These are phyloP conservation scores for Zopfia rhizophila DNA, from an alignment of 2,329 filamentous ascomycete species.

Conservation along the genomic window DNA sequence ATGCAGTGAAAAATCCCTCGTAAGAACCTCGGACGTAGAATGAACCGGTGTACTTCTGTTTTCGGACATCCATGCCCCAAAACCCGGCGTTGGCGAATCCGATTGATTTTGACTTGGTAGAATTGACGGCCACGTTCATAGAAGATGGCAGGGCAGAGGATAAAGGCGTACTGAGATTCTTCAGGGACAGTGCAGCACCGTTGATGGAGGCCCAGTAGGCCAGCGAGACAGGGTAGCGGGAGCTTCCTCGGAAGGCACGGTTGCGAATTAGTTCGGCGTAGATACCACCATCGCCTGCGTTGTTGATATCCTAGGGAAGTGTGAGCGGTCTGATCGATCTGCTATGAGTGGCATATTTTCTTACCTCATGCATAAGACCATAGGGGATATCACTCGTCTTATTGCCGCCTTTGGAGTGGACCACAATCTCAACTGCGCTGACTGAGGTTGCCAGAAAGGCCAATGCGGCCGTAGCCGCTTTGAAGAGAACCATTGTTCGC, in stretches of 20 bases:
- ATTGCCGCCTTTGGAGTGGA: slow-evolving; percentile 8
- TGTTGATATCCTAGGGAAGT: slow-evolving; percentile 66
- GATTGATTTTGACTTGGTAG: neutral
- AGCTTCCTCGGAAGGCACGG: slow-evolving; percentile 71
- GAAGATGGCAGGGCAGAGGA: slow-evolving; percentile 65
- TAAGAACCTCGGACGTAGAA: slow-evolving; percentile 52
- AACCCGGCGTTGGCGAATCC: slow-evolving; percentile 50
- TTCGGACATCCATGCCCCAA: slow-evolving; percentile 60
- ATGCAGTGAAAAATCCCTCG: slow-evolving; percentile 35
- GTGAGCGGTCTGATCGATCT: no score
- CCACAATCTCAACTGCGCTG: slow-evolving; percentile 10
- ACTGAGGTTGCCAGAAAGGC: slow-evolving; percentile 1
- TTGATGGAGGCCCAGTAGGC: slow-evolving; percentile 65
- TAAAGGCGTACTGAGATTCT: slow-evolving; percentile 60
- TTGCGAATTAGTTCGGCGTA: slow-evolving; percentile 78
- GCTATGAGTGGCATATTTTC: no score
- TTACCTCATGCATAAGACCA: slow-evolving; percentile 18
- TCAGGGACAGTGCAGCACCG: slow-evolving; percentile 60
- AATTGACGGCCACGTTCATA: slow-evolving; percentile 51
- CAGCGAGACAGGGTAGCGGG: slow-evolving; percentile 43
- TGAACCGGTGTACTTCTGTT: slow-evolving; percentile 56
- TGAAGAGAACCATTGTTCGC: no score
- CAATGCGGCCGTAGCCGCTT: neutral
- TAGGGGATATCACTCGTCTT: slow-evolving; percentile 11
- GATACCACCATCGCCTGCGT: slow-evolving; percentile 77